Evolutionary conservation across 1,139 yeast species (phyloP).

Genomic region (Pichia sp.): DNA sequence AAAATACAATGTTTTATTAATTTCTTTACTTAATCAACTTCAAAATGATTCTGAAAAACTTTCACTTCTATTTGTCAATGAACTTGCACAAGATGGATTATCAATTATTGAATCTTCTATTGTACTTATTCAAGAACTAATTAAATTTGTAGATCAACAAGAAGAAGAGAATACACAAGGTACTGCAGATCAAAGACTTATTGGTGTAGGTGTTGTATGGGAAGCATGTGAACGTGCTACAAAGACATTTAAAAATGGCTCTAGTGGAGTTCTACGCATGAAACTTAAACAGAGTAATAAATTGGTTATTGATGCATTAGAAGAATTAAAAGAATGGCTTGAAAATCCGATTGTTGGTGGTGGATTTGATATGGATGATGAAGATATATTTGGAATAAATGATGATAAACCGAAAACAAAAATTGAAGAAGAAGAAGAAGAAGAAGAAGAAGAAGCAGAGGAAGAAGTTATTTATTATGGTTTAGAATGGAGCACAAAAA

Average conservation of each 20-base stretch:
- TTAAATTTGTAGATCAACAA: constrained; percentile 19
- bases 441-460: constrained; percentile 32
- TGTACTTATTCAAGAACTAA: constrained; percentile 7
- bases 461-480: constrained; percentile 36
- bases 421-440: constrained; percentile 33
- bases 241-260: constrained; percentile 41
- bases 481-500: constrained; percentile 44
- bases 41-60: constrained; percentile 29
- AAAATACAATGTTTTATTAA: constrained; percentile 39
- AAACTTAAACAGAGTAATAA: constrained; percentile 42
- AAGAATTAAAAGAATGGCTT: constrained; percentile 62
- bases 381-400: constrained; percentile 36
- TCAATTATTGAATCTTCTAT: constrained; percentile 4
- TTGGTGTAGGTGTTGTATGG: constrained; percentile 64
- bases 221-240: constrained; percentile 45
- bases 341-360: constrained; percentile 45
- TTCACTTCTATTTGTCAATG: constrained; percentile 40
- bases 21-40: constrained; percentile 44
- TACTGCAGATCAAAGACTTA: constrained; percentile 34
- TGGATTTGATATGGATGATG: constrained; percentile 33
- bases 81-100: constrained; percentile 30
- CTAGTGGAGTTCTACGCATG: constrained; percentile 42
- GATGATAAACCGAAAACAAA: constrained; percentile 24
- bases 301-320: constrained; percentile 56
- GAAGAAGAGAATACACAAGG: constrained; percentile 20